Evolutionary conservation across 2,329 filamentous ascomycete genomes (phyloP).

Genomic region (Trichoderma cornu-damae): DNA sequence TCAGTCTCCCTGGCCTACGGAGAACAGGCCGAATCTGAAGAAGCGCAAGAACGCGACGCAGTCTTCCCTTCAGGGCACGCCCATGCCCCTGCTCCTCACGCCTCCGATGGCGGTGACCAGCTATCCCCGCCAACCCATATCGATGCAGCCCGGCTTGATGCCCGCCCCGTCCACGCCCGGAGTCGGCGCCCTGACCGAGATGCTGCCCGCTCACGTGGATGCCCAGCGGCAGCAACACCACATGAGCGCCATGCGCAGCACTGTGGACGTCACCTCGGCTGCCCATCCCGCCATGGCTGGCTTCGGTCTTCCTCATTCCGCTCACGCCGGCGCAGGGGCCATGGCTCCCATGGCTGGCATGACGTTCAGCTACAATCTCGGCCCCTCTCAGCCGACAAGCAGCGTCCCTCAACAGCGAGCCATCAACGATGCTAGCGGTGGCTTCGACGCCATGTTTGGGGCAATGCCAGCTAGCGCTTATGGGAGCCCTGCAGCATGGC

Average conservation of each 20-base stretch:
- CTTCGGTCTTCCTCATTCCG: constrained; percentile 7
- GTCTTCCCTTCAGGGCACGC: constrained; percentile 31
- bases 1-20: constrained; percentile 39
- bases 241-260: constrained; percentile 31
- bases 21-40: constrained; percentile 40
- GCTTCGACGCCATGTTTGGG: constrained; percentile 58
- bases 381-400: constrained; percentile 21
- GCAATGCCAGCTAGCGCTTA: constrained; percentile 49
- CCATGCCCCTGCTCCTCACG: constrained; percentile 28
- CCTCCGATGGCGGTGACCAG: constrained; percentile 30
- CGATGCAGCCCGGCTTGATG: constrained; percentile 29
- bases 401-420: constrained; percentile 18
- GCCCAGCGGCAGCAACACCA: constrained; percentile 28
- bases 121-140: constrained; percentile 38
- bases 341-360: constrained; percentile 11
- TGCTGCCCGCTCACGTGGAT: constrained; percentile 35
- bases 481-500: constrained; percentile 49
- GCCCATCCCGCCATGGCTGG: constrained; percentile 1
- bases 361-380: constrained; percentile 32
- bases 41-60: constrained; percentile 47
- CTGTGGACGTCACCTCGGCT: constrained; percentile 4
- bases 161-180: constrained; percentile 36
- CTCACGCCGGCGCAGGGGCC: constrained; percentile 1
- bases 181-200: constrained; percentile 37
- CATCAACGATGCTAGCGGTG: constrained; percentile 32